Percentiles rank a stretch among this genome's conserved stretches.
phyloP scores from a whole-genome alignment of 139 green algal genomes.

The Haematococcus sp. region DNA sequence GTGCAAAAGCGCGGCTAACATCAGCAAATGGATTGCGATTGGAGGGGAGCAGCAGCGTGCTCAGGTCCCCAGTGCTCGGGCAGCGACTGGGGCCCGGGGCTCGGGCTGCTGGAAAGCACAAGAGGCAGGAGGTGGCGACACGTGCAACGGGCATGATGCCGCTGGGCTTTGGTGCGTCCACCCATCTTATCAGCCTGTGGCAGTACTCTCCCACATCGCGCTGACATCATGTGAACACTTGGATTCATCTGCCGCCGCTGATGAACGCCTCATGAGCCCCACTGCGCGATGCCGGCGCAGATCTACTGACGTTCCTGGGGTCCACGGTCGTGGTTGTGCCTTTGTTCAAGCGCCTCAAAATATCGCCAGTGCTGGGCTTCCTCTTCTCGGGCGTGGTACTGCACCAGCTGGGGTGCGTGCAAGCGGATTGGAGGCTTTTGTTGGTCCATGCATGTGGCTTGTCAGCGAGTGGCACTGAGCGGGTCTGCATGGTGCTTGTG shows the following conservation, averaged over 20 bases:
- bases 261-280: background rate
- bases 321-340: constrained; percentile 91
- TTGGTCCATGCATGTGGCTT: too few relatives aligned
- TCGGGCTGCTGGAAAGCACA: too few relatives aligned
- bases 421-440: background rate
- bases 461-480: too few relatives aligned
- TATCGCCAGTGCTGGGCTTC: constrained; percentile 91
- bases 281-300: constrained; percentile 17
- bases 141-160: constrained; percentile 5
- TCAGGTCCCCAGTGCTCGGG: too few relatives aligned
- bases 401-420: constrained; percentile 75
- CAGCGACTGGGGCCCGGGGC: too few relatives aligned
- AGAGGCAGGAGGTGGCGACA: too few relatives aligned
- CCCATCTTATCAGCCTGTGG: background rate
- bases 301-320: constrained; percentile 88
- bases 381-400: constrained; percentile 84
- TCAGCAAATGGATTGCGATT: too few relatives aligned
- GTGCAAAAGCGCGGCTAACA: too few relatives aligned
- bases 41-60: too few relatives aligned
- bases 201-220: background rate
- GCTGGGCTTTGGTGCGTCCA: background rate
- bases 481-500: too few relatives aligned
- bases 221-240: background rate
- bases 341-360: constrained; percentile 82
- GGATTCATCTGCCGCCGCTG: background rate